Conservation (phyloP, 177 flowering plant species). For the Tripterygium wilfordii region DNA sequence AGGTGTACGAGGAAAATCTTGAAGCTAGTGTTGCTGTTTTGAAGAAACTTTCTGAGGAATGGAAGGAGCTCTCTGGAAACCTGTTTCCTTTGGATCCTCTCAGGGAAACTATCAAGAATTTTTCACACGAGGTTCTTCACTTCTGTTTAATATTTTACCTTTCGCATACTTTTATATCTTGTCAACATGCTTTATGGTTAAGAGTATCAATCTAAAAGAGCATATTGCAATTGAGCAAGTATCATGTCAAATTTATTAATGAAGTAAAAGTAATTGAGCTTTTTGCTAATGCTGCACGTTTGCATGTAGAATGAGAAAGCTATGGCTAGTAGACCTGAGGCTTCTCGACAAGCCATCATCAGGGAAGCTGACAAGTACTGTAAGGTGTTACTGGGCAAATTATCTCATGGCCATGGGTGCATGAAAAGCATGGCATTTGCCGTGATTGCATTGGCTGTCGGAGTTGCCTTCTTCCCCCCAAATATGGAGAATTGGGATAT, state of each 20-base stretch:
- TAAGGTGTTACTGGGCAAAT: constrained; percentile 50
- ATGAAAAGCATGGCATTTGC: constrained; percentile 44
- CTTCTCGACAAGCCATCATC: constrained; percentile 21
- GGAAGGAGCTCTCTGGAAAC: constrained; percentile 49
- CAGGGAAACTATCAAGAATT: constrained; percentile 48
- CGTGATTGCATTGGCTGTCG: constrained; percentile 43
- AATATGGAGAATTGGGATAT: constrained; percentile 49
- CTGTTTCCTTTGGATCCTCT: constrained; percentile 45
- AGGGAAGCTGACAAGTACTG: constrained; percentile 56
- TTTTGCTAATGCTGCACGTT: not conserved
- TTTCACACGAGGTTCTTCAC: constrained; percentile 72
- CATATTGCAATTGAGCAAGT: no score
- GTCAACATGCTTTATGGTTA: no score
- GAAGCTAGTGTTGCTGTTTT: constrained; percentile 66
- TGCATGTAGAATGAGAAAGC: constrained; percentile 45
- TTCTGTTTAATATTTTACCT: no score
- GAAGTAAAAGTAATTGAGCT: no score
- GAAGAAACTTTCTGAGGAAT: constrained; percentile 53
- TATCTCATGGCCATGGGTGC: constrained; percentile 53
- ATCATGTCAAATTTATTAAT: no score
- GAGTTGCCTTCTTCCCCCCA: constrained; percentile 53
- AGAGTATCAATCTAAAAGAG: no score
- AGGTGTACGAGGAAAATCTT: constrained; percentile 59
- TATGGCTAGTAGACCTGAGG: constrained; percentile 23
- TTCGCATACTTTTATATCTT: no score